Base-by-base conservation (phyloP, 179 eudicot species). In the Silene coronaria region DNA sequence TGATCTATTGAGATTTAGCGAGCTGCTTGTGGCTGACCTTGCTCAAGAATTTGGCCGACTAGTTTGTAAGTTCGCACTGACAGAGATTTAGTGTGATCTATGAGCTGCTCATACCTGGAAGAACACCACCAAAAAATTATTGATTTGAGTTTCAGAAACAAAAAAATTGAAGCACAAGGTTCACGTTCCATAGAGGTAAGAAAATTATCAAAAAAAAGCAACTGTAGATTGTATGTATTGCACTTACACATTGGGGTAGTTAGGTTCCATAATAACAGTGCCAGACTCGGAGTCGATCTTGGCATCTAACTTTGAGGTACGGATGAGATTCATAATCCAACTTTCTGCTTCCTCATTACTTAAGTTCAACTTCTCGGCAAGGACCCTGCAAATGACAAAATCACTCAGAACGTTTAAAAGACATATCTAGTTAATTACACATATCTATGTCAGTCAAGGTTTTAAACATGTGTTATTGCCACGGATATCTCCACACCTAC, bases 61-160 rank as follows among this genome's bases (percentile, higher is more conserved):
- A 95, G 76, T 72, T 92, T 91, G 87, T 89, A 87, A 27, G 97
- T 95, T 22, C 99, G 91, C 13, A 85, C 90, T 9, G 97, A 90
- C 26, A 92, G 77, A 11, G 85, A 82, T 75, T 92, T 95, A 28
- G 95, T 88, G 83, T 95, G 97, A 81, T 90, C 99, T 53, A 95
- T 92, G 60, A 95, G 95, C 79, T 95, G 99, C 85, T 95, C 97
- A 61, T 95, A 95, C 85, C 99, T 95, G 93, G 30, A 74, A 67
- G 30, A 30, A 28, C 16, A 71, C 14, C 10, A 36, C 22, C 21
- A 53, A 34, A 6, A 14, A 71, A n/a, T n/a, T 27, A 19, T 5
- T 13, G 23, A 30, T 51, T n/a, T 71, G 9, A 77, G 27, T 65
- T 58, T 55, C 16, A 46, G n/a, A 48, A 58, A 59, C 48, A 2